Base-by-base conservation (phyloP, 169 alveolate species). In the Babesia caballi region DNA sequence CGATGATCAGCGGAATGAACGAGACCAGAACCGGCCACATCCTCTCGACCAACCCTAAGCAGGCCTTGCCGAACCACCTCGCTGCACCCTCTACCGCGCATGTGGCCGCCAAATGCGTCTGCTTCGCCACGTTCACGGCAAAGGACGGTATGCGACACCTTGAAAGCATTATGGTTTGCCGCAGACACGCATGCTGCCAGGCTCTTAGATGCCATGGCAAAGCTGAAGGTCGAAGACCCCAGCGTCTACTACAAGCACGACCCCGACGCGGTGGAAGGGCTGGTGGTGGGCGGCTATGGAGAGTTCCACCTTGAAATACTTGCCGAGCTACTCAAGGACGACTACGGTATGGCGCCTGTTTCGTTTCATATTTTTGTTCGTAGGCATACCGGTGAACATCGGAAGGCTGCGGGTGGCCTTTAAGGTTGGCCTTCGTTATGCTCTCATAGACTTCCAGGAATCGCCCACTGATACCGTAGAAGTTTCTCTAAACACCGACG, bases 1-100 rank as follows among this genome's bases (percentile, higher is more conserved):
- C 80, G 32, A 84, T 84, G 90, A 60, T 84, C 12, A 46, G 81
- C 42, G 90, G 90, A 7, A 51, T 84, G 54, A 59, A 68, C 49
- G 14, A 69, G 32, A 66, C 67, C 47, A 40, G 63, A 19, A 82
- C 83, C 0, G 82, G 90, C 19, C 87, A 84, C 38, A 40, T 74
- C 17, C 49, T 84, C 28, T 66, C 72, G 17, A 82, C 56, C 32
- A 17, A 52, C 19, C 68, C 46, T 11, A 61, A 68, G 47, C 0
- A 46, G 36, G 15, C 19, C 11, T 44, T 41, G 52, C 73, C 73
- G 2, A 57, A 72, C 35, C 14, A 28, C 25, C 2, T 32, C 47
- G 28, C 54, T 44, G 15, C 19, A 5, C 21, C 41, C 8, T 27
- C 66, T 0, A 35, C n/a, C 38, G 28, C 11, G 1, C 14, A 52